A percentile compares a stretch with the other conserved stretches of the same genome.
These are phyloP conservation scores for Hymenoscyphus albidus DNA, from an alignment of 2,329 filamentous ascomycete species.

Conservation along the genomic window DNA sequence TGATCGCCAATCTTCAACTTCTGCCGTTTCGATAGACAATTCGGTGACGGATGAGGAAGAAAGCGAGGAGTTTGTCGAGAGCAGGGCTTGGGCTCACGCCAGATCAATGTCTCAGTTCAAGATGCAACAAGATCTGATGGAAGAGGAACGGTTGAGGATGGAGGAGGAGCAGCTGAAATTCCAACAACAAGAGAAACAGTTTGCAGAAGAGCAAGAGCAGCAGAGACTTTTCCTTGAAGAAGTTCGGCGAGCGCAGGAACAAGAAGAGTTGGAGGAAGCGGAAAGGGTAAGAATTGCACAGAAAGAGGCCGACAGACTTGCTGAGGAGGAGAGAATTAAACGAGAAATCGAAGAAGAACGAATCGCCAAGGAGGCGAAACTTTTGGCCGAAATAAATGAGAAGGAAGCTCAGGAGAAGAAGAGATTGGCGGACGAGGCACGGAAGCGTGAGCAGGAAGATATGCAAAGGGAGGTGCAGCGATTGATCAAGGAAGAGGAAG, in stretches of 20 bases:
- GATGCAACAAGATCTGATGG: slow-evolving; percentile 20
- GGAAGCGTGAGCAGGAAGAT: not conserved
- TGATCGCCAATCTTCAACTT: not conserved
- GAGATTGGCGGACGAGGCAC: not conserved
- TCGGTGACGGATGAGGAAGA: not conserved
- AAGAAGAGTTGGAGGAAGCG: slow-evolving; percentile 4
- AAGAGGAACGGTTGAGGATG: slow-evolving; percentile 18
- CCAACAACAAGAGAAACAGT: slow-evolving; percentile 12
- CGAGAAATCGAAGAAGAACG: not conserved
- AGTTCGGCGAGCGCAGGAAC: slow-evolving; percentile 2
- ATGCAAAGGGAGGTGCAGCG: not conserved
- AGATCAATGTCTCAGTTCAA: slow-evolving; percentile 9
- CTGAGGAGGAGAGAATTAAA: slow-evolving; percentile 2
- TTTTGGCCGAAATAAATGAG: not conserved
- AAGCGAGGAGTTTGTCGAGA: slow-evolving; percentile 3
- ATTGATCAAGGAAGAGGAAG: not conserved
- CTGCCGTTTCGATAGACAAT: not conserved
- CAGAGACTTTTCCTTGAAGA: slow-evolving; percentile 7
- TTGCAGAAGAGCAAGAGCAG: slow-evolving; percentile 10
- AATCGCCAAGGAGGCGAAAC: slow-evolving; percentile 7
- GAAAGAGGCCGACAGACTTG: not conserved
- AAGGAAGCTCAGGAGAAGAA: not conserved
- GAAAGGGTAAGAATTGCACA: not conserved
- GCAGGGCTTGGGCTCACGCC: slow-evolving; percentile 11
- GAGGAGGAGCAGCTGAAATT: slow-evolving; percentile 16